Evolutionary conservation across 352 stramenopile genomes (phyloP).

Genomic region (Phytopythium vexans): DNA sequence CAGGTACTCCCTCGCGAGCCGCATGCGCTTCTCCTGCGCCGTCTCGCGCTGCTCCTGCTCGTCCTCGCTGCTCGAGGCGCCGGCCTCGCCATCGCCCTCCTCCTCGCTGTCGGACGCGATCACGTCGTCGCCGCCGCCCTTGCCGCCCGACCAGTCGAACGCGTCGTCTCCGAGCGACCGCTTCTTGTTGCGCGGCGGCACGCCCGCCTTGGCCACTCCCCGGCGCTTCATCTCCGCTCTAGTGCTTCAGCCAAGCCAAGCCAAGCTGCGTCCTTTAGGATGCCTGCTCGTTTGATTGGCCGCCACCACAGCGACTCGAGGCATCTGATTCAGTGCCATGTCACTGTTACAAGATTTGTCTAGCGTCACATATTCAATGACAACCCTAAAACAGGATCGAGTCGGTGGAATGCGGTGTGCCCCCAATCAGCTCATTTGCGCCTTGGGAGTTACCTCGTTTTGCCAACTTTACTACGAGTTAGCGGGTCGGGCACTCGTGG

Average conservation of each 20-base stretch:
- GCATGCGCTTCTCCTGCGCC: conserved; percentile 85
- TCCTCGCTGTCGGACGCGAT: conserved; percentile 76
- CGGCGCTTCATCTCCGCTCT: conserved; percentile 42
- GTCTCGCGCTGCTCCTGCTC: conserved; percentile 74
- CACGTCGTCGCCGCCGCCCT: conserved; percentile 40
- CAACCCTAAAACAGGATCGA: too few relatives aligned
- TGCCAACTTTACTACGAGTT: too few relatives aligned
- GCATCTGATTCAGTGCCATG: too few relatives aligned
- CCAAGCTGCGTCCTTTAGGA: not conserved
- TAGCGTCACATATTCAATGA: too few relatives aligned
- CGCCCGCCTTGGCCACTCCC: conserved; percentile 21
- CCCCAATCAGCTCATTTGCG: too few relatives aligned
- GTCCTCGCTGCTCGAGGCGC: conserved; percentile 35
- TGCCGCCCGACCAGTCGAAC: conserved; percentile 71
- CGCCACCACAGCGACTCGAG: not conserved
- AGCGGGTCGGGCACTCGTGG: too few relatives aligned
- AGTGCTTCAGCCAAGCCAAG: conserved; percentile 12
- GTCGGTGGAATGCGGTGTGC: too few relatives aligned
- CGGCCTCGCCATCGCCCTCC: conserved; percentile 24
- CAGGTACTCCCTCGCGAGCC: conserved; percentile 88
- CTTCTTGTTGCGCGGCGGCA: conserved; percentile 48
- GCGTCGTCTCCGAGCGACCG: conserved; percentile 69
- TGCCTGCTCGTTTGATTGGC: conserved; percentile 22
- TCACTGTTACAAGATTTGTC: too few relatives aligned
- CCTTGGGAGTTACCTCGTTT: too few relatives aligned